These are phyloP conservation scores for Tetradesmus obliquus DNA, from an alignment of 139 green algal genomes.

Conservation along the genomic window DNA sequence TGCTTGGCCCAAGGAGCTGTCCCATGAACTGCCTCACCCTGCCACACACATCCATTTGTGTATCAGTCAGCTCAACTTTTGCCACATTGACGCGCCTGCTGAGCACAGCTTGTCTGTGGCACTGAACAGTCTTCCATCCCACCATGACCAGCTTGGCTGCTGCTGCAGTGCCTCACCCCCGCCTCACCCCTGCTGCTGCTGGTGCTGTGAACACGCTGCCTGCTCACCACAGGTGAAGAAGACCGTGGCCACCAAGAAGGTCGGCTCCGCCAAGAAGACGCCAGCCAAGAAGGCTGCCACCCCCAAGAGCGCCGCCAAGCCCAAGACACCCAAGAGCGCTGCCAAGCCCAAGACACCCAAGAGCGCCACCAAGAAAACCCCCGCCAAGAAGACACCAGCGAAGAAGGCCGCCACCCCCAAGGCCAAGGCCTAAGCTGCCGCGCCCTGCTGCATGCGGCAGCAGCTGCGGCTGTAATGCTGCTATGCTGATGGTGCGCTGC, in stretches of 20 bases:
- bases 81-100: too few relatives aligned
- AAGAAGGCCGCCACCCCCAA: conserved; percentile 4
- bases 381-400: not conserved
- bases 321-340: not conserved
- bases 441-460: not conserved
- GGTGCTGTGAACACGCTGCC: not conserved
- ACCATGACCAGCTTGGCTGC: not conserved
- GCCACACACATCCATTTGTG: too few relatives aligned
- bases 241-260: conserved; percentile 26
- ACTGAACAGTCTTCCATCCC: too few relatives aligned
- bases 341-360: conserved; percentile 15
- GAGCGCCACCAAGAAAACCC: not conserved
- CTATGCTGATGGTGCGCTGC: conserved; percentile 1
- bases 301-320: conserved; percentile 30
- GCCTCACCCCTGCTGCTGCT: not conserved
- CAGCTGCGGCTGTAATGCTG: not conserved
- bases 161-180: not conserved
- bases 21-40: too few relatives aligned
- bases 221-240: conserved; percentile 4
- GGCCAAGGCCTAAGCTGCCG: not conserved
- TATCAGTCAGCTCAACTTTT: too few relatives aligned
- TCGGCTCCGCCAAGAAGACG: not conserved
- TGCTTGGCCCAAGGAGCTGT: too few relatives aligned
- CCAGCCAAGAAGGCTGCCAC: conserved; percentile 26
- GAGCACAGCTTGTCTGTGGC: too few relatives aligned